phyloP scores from a whole-genome alignment of 192 early-diverging fungal genomes.

The Backusella westeae region DNA sequence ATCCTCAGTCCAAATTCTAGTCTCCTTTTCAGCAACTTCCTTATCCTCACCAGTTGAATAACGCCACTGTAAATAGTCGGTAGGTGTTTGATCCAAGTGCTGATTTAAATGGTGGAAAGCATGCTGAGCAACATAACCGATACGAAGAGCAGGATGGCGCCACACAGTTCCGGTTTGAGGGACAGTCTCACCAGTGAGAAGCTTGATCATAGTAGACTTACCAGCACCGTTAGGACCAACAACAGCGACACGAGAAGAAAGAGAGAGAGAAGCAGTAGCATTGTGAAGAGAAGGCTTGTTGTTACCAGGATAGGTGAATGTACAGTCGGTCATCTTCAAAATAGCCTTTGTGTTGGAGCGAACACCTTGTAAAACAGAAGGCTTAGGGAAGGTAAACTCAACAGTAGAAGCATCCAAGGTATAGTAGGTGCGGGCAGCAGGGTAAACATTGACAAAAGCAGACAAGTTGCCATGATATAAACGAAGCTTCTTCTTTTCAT shows the following conservation, averaged over 20 bases:
- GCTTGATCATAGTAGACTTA: constrained; percentile 83
- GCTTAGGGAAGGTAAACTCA: constrained; percentile 76
- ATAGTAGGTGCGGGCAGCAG: constrained; percentile 77
- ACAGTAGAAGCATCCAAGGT: constrained; percentile 66
- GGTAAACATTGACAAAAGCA: constrained; percentile 70
- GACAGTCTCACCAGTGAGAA: constrained; percentile 71
- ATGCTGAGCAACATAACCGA: constrained; percentile 86
- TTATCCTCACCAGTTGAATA: constrained; percentile 77
- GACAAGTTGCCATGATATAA: constrained; percentile 80
- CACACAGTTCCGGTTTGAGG: constrained; percentile 69
- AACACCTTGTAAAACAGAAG: constrained; percentile 73
- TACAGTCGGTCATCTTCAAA: constrained; percentile 69
- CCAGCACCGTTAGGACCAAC: constrained; percentile 85
- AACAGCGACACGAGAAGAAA: constrained; percentile 79
- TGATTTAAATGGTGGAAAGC: constrained; percentile 86
- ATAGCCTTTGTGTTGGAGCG: constrained; percentile 80
- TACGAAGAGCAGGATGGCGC: constrained; percentile 82
- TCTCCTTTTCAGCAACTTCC: constrained; percentile 69
- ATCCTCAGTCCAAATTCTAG: constrained; percentile 63
- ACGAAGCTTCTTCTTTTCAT: constrained; percentile 73
- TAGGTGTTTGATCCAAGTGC: constrained; percentile 80
- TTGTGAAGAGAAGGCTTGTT: constrained; percentile 57
- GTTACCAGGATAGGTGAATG: constrained; percentile 75
- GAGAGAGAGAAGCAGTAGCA: constrained; percentile 65
- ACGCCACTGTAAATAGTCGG: constrained; percentile 85